Conservation (phyloP, 2,329 filamentous ascomycete genomes). For the Herpotrichia juniperi region DNA sequence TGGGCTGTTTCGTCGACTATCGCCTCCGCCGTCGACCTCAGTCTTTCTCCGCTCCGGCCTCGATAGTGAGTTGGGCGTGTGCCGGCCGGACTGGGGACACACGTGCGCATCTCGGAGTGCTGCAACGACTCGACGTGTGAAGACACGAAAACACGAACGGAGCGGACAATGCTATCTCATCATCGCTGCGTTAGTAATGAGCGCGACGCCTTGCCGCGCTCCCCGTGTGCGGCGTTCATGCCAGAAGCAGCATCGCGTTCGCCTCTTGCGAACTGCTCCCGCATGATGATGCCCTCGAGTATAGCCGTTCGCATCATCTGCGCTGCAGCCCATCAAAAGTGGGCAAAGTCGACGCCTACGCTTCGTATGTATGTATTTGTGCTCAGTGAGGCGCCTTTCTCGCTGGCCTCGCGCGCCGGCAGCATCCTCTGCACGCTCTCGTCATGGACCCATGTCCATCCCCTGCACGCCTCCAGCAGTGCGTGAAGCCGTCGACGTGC, state of each 20-base stretch:
- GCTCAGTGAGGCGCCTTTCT: not conserved
- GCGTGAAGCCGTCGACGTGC: slow-evolving; percentile 16
- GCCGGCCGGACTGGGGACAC: not conserved
- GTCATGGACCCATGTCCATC: slow-evolving; percentile 12
- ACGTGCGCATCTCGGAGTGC: not conserved
- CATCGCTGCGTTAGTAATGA: not conserved
- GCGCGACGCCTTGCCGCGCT: not conserved
- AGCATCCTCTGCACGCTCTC: slow-evolving; percentile 6
- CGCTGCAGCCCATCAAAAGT: not conserved
- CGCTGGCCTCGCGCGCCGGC: not conserved
- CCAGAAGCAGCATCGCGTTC: not conserved
- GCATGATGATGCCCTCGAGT: not conserved
- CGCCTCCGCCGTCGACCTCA: not conserved
- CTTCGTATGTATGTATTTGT: not conserved
- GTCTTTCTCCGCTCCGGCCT: too few relatives aligned
- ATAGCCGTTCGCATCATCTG: not conserved
- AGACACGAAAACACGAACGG: slow-evolving; percentile 1
- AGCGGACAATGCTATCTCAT: not conserved
- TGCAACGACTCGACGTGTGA: not conserved
- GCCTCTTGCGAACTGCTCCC: not conserved
- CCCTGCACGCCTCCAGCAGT: slow-evolving; percentile 13
- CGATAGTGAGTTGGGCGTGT: too few relatives aligned
- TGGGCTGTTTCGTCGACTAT: not conserved
- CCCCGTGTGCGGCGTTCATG: not conserved
- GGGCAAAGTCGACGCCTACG: not conserved